Evolutionary conservation across 805 yeast genomes (phyloP).

Genomic region (Brettanomyces sp.): DNA sequence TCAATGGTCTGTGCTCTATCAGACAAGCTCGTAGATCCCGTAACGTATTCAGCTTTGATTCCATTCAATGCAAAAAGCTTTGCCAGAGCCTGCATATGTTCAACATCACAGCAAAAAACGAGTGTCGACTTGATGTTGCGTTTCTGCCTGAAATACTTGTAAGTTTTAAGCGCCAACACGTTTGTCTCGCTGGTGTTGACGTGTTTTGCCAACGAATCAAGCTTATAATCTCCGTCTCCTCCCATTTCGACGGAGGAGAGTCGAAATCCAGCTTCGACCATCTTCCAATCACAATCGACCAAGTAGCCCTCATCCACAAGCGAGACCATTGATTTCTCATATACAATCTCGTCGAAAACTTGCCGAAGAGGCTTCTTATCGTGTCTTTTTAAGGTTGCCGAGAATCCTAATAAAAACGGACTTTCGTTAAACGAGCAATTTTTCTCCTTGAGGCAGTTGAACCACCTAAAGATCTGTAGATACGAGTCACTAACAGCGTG

Average conservation of each 20-base stretch:
- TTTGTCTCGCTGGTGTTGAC: conserved; percentile 49
- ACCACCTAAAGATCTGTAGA: conserved; percentile 45
- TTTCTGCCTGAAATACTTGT: conserved; percentile 34
- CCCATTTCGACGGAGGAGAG: conserved; percentile 15
- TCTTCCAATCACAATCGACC: conserved; percentile 57
- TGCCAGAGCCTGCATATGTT: conserved; percentile 51
- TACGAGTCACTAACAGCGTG: conserved; percentile 77
- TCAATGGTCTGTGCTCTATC: conserved; percentile 44
- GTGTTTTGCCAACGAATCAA: conserved; percentile 39
- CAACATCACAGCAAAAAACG: conserved; percentile 68
- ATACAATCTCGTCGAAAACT: conserved; percentile 67
- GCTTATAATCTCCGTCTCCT: conserved; percentile 42
- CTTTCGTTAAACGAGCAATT: conserved; percentile 32
- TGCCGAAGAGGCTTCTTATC: conserved; percentile 53
- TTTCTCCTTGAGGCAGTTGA: conserved; percentile 35
- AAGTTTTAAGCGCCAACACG: conserved; percentile 44
- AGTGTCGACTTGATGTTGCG: conserved; percentile 50
- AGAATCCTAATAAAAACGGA: conserved; percentile 67
- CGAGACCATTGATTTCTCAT: conserved; percentile 51
- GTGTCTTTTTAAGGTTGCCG: conserved; percentile 78
- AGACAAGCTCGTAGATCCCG: conserved; percentile 49
- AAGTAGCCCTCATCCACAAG: conserved; percentile 66
- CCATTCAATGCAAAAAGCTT: conserved; percentile 47
- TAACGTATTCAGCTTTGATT: conserved; percentile 60
- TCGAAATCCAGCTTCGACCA: conserved; percentile 35